Conservation (phyloP, 148 eudicot genomes). For the Vaccinium corymbosum region DNA sequence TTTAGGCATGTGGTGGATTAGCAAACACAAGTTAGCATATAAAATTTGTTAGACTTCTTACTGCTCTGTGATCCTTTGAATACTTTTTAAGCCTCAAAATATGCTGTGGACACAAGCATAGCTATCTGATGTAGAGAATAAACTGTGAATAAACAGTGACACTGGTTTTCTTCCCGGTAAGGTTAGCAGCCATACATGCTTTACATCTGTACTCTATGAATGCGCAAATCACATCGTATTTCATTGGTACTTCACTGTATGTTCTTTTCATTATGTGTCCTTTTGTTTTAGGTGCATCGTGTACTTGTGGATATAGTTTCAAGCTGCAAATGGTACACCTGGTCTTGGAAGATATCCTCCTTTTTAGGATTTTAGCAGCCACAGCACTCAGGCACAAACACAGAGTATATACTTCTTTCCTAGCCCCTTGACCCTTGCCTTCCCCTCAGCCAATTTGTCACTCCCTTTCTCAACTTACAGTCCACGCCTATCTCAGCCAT, state of each 20-base stretch:
- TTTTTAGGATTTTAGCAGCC: slow-evolving; percentile 37
- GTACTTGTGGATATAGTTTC: slow-evolving; percentile 90
- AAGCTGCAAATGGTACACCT: slow-evolving; percentile 89
- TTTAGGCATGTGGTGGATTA: slow-evolving; percentile 2
- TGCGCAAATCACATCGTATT: not conserved
- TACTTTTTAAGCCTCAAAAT: not conserved
- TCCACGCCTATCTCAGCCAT: not conserved
- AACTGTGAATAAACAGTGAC: not conserved
- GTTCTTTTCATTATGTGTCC: not conserved
- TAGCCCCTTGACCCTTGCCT: not conserved
- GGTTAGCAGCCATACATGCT: not conserved
- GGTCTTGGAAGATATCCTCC: slow-evolving; percentile 99
- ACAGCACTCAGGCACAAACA: not conserved
- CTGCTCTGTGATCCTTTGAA: not conserved
- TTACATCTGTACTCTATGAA: not conserved
- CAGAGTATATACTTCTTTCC: not conserved
- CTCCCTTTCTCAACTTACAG: not conserved
- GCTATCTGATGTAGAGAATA: not conserved
- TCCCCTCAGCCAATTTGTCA: not conserved
- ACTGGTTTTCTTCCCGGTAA: not conserved
- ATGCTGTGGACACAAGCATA: not conserved
- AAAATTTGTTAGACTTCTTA: not conserved
- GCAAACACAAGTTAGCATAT: not conserved
- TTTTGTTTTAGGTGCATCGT: slow-evolving; percentile 70
- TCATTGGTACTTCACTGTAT: not conserved